Percentiles rank a stretch among this genome's conserved stretches.
phyloP scores from a whole-genome alignment of 108 stramenopile genomes.

The Schizochytrium sp. region DNA sequence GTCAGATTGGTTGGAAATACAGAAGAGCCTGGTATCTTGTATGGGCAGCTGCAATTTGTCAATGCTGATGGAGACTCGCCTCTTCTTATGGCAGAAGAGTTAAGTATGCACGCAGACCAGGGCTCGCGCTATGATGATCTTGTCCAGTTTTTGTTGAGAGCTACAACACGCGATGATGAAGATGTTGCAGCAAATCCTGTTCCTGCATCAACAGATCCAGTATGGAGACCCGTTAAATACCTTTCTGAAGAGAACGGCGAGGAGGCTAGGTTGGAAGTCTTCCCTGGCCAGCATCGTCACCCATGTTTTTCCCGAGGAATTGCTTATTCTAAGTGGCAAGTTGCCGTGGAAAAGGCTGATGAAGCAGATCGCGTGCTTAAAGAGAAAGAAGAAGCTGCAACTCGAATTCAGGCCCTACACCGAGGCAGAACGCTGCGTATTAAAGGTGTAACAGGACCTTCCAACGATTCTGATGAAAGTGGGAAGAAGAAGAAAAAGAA shows the following conservation, averaged over 20 bases:
- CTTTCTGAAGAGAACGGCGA: not conserved
- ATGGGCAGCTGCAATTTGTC: not conserved
- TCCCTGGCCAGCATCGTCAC: not conserved
- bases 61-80: not conserved
- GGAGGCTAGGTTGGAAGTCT: not conserved
- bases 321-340: not conserved
- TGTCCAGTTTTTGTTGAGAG: not conserved
- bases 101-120: not conserved
- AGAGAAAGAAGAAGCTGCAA: not conserved
- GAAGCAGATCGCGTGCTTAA: not conserved
- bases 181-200: not conserved
- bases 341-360: not conserved
- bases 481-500: not conserved
- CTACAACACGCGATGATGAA: not conserved
- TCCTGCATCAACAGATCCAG: not conserved
- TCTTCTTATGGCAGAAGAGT: slow-evolving; percentile 1
- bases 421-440: not conserved
- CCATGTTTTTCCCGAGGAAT: slow-evolving; percentile 13
- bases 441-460: not conserved
- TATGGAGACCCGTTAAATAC: slow-evolving; percentile 17
- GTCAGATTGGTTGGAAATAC: not conserved
- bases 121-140: not conserved
- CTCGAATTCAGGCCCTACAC: slow-evolving; percentile 16
- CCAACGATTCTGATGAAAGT: not conserved
- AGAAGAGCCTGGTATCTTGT: slow-evolving; percentile 12